Conservation (phyloP, 352 stramenopile genomes). For the Phytopythium delawarense region DNA sequence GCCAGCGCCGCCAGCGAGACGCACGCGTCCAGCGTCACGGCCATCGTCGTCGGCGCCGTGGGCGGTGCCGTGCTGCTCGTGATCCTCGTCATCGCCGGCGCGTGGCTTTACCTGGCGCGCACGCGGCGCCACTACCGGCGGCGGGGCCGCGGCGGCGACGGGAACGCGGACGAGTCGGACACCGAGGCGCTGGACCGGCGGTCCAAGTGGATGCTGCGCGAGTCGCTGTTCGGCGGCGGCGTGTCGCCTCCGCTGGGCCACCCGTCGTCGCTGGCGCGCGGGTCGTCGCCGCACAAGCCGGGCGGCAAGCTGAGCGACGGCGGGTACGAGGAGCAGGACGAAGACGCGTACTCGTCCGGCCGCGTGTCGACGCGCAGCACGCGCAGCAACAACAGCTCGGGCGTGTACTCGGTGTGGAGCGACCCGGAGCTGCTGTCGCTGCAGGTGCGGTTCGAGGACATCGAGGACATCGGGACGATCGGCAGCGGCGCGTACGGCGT, state of each 20-base stretch:
- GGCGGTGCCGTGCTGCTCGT: slow-evolving; percentile 34
- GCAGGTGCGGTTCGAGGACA: slow-evolving; percentile 34
- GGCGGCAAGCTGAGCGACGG: slow-evolving; percentile 10
- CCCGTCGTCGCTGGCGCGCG: slow-evolving; percentile 8
- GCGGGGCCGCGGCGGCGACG: neutral
- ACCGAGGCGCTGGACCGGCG: neutral
- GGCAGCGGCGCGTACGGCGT: slow-evolving; percentile 22
- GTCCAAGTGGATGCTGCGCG: slow-evolving; percentile 10
- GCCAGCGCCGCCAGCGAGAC: slow-evolving; percentile 3
- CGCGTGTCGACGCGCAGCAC: slow-evolving; percentile 31
- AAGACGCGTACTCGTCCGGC: slow-evolving; percentile 13
- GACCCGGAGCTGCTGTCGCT: slow-evolving; percentile 4
- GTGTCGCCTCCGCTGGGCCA: slow-evolving; percentile 27
- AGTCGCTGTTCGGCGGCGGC: slow-evolving; percentile 29
- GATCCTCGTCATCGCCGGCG: slow-evolving; percentile 12
- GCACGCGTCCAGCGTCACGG: slow-evolving; percentile 10
- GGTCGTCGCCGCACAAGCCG: slow-evolving; percentile 21
- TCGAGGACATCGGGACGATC: slow-evolving; percentile 36
- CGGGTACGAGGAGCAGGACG: slow-evolving; percentile 20
- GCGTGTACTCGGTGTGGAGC: slow-evolving; percentile 14
- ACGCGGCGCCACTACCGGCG: neutral
- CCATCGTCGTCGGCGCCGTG: slow-evolving; percentile 27
- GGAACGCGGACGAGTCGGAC: slow-evolving; percentile 4
- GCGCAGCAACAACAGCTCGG: slow-evolving; percentile 30
- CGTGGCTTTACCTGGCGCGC: slow-evolving; percentile 17